These are phyloP conservation scores for Piper longum DNA, from an alignment of 164 flowering plant species.

Conservation along the genomic window DNA sequence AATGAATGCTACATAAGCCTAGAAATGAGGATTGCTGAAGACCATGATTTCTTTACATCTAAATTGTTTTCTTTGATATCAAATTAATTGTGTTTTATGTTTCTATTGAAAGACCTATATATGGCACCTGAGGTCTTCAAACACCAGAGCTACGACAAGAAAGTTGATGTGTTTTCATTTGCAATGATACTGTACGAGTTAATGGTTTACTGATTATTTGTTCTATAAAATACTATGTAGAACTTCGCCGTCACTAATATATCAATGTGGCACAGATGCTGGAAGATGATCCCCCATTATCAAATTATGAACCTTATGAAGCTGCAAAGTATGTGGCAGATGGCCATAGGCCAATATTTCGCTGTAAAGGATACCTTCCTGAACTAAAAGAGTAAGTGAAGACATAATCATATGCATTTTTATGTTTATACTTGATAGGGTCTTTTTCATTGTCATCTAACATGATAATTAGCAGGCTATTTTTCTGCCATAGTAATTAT, in stretches of 20 bases:
- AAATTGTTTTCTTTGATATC: background rate
- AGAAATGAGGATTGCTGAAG: no score
- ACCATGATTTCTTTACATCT: no score
- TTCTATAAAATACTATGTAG: no score
- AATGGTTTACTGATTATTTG: constrained; percentile 7
- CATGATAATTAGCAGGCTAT: background rate
- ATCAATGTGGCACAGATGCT: constrained; percentile 51
- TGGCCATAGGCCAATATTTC: constrained; percentile 74
- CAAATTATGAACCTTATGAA: constrained; percentile 88
- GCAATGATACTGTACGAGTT: constrained; percentile 99
- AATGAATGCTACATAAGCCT: no score
- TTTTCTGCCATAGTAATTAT: background rate
- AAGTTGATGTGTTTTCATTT: constrained; percentile 97
- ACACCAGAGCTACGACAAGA: constrained; percentile 95
- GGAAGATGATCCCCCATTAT: constrained; percentile 86
- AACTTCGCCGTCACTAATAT: background rate
- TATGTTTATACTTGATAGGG: background rate
- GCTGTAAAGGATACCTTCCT: constrained; percentile 46
- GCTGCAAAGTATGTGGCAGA: constrained; percentile 87
- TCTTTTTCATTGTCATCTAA: background rate
- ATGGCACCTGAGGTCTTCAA: constrained; percentile 99
- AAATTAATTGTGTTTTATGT: constrained; percentile 4
- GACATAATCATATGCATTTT: background rate
- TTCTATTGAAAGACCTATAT: constrained; percentile 56
- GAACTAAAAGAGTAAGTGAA: constrained; percentile 80